phyloP scores from a whole-genome alignment of 1,139 yeast species.

The Taphrina communis region DNA sequence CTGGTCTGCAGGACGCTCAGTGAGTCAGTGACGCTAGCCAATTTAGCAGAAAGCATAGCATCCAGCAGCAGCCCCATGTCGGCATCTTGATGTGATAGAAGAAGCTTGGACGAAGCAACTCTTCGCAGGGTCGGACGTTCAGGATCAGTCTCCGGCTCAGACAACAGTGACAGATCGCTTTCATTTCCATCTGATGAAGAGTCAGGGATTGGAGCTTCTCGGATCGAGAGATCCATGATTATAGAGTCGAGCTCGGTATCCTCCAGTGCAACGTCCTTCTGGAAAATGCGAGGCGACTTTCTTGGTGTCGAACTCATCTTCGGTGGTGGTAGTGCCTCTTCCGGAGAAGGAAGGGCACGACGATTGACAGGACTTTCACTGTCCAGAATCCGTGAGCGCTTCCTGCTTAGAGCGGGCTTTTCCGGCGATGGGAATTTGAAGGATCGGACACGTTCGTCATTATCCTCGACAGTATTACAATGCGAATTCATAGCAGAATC shows the following conservation, averaged over 20 bases:
- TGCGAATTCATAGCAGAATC: neutral
- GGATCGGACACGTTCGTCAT: conserved; percentile 30
- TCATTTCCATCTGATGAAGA: neutral
- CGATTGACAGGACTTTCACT: conserved; percentile 23
- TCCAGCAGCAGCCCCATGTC: conserved; percentile 34
- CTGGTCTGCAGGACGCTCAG: conserved; percentile 14
- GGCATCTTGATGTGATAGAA: conserved; percentile 33
- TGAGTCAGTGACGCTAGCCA: conserved; percentile 29
- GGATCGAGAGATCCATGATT: conserved; percentile 26
- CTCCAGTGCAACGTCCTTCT: conserved; percentile 30
- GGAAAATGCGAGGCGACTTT: conserved; percentile 26
- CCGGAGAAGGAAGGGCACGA: neutral
- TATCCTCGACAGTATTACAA: neutral
- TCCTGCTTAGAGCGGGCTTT: conserved; percentile 24
- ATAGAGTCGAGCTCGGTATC: conserved; percentile 32
- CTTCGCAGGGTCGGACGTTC: conserved; percentile 5
- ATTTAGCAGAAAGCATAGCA: conserved; percentile 33
- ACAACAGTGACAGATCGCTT: conserved; percentile 6
- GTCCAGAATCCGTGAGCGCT: conserved; percentile 23
- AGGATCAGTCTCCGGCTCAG: neutral
- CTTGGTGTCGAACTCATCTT: conserved; percentile 21
- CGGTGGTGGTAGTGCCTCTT: neutral
- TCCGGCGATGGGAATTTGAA: conserved; percentile 34
- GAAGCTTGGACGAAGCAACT: conserved; percentile 17
- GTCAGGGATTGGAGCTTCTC: neutral